These are phyloP conservation scores for Penicillium roqueforti DNA, from an alignment of 495 filamentous ascomycete species.

Conservation along the genomic window DNA sequence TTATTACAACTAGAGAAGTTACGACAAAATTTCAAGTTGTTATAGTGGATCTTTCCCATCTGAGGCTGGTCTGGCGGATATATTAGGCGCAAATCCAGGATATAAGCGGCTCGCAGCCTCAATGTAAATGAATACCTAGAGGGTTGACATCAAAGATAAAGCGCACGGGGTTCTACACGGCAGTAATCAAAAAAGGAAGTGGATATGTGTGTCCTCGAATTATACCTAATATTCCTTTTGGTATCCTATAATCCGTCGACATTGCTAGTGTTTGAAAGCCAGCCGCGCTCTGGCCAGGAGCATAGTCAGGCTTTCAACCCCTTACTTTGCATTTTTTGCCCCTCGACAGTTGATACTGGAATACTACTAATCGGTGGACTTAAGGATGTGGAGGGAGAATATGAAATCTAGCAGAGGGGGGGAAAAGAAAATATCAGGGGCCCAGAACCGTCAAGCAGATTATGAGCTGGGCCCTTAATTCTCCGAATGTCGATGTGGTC, in stretches of 20 bases:
- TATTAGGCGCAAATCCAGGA: background rate
- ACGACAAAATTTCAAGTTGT: background rate
- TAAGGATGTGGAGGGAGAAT: background rate
- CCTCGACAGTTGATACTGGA: background rate
- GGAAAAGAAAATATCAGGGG: background rate
- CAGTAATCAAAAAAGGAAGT: background rate
- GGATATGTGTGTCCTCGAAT: background rate
- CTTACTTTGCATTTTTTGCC: slow-evolving; percentile 1
- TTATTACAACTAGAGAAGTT: background rate
- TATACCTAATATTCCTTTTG: background rate
- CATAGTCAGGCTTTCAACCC: background rate
- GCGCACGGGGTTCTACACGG: background rate
- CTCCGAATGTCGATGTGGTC: background rate
- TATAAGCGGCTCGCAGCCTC: background rate
- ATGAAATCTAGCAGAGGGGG: background rate
- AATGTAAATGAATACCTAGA: no score
- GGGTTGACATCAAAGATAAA: no score
- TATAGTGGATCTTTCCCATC: background rate
- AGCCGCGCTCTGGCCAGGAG: background rate
- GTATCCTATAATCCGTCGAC: background rate
- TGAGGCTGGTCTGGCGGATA: background rate
- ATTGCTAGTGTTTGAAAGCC: background rate
- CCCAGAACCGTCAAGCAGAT: background rate
- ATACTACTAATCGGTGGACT: background rate
- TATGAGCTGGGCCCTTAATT: background rate